Conservation (phyloP, 2,329 filamentous ascomycete species). For the Colletotrichum sp. region DNA sequence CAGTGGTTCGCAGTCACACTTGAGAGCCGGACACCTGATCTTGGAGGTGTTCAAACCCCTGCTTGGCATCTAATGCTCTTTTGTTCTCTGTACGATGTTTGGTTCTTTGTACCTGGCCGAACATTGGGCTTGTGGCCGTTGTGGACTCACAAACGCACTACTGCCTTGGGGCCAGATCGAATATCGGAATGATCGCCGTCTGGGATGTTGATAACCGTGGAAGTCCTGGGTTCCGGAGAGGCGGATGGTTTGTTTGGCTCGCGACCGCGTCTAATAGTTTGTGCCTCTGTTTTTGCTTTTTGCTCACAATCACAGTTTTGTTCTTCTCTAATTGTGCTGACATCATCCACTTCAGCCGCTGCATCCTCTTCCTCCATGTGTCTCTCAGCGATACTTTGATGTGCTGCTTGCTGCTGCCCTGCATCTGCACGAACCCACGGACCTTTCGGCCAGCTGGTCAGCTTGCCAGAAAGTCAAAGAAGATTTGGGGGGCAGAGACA, state of each 20-base stretch:
- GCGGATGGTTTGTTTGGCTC: not conserved
- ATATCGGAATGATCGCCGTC: conserved; percentile 3
- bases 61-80: conserved; percentile 13
- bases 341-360: conserved; percentile 14
- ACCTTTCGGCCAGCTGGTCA: conserved; percentile 3
- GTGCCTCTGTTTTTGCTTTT: conserved; percentile 11
- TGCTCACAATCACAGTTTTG: not conserved
- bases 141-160: not conserved
- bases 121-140: not conserved
- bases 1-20: not conserved
- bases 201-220: not conserved
- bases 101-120: not conserved
- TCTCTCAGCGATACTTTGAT: not conserved
- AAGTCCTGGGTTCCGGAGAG: not conserved
- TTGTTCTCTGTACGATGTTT: not conserved
- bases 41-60: not conserved
- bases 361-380: conserved; percentile 1
- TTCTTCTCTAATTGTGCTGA: conserved; percentile 12
- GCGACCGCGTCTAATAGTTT: conserved; percentile 16
- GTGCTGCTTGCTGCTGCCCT: not conserved
- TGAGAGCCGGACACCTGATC: not conserved
- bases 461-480: conserved; percentile 3
- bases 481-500: conserved; percentile 16
- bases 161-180: not conserved
- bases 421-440: conserved; percentile 2